These are phyloP conservation scores for Prunus campanulata DNA, from an alignment of 306 rosid species.

Conservation along the genomic window DNA sequence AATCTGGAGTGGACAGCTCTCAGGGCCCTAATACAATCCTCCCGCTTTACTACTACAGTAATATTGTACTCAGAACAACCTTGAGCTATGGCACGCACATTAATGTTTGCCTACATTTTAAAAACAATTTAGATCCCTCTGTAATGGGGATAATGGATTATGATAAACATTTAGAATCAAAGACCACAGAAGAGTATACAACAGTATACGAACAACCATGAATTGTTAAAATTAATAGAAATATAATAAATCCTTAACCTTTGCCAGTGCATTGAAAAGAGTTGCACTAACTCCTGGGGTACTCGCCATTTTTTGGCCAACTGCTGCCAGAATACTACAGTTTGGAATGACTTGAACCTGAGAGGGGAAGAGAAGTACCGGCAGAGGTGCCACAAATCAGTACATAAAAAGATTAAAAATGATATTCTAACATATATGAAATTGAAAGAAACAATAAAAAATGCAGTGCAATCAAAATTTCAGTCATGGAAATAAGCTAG, in stretches of 20 bases:
- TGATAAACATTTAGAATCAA: constrained; percentile 11
- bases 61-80: constrained; percentile 97
- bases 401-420: not conserved
- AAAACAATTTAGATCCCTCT: constrained; percentile 13
- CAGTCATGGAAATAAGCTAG: not conserved
- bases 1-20: constrained; percentile 97
- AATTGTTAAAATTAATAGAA: not conserved
- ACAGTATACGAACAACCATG: not conserved
- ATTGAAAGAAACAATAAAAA: not conserved
- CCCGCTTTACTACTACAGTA: constrained; percentile 86
- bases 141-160: constrained; percentile 8
- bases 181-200: not conserved
- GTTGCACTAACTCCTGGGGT: constrained; percentile 99
- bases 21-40: constrained; percentile 91
- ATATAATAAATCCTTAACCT: constrained; percentile 50
- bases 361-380: constrained; percentile 25
- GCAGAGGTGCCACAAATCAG: constrained; percentile 13
- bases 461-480: not conserved
- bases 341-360: constrained; percentile 90
- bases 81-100: constrained; percentile 98
- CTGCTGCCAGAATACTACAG: constrained; percentile 98
- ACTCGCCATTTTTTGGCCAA: constrained; percentile 99
- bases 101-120: constrained; percentile 77
- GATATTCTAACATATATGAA: not conserved
- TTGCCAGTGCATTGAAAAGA: constrained; percentile 93